Evolutionary conservation across 805 yeast genomes (phyloP).

Genomic region (Isabelozyma gotoi): DNA sequence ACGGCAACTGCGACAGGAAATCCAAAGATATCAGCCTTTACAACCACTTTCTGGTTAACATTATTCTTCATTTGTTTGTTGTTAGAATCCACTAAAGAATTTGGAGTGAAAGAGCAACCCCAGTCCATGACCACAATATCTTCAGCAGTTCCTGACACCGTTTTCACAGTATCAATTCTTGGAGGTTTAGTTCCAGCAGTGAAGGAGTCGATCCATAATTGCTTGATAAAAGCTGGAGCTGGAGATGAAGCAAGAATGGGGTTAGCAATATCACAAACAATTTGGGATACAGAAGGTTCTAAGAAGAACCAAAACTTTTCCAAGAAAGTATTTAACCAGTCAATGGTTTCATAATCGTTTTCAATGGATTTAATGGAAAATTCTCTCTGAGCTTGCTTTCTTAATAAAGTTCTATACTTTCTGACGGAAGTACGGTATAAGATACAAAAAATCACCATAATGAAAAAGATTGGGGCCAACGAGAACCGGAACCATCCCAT

Average conservation of each 20-base stretch:
- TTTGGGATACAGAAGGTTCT: constrained; percentile 86
- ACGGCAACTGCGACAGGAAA: constrained; percentile 76
- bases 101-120: constrained; percentile 92
- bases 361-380: constrained; percentile 79
- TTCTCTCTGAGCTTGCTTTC: constrained; percentile 85
- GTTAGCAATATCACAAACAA: constrained; percentile 82
- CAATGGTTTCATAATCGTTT: constrained; percentile 89
- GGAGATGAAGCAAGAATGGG: constrained; percentile 77
- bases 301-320: constrained; percentile 89
- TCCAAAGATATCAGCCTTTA: constrained; percentile 83
- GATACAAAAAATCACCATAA: constrained; percentile 60
- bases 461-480: constrained; percentile 76
- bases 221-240: constrained; percentile 78
- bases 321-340: constrained; percentile 88
- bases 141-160: constrained; percentile 84
- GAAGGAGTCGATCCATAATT: constrained; percentile 82
- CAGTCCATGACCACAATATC: constrained; percentile 98
- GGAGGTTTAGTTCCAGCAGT: constrained; percentile 97
- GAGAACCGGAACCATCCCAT: constrained; percentile 77
- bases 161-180: constrained; percentile 84
- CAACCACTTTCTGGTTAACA: constrained; percentile 77
- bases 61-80: constrained; percentile 80
- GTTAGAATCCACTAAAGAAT: constrained; percentile 78
- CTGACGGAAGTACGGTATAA: constrained; percentile 83
- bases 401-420: constrained; percentile 68